phyloP scores from a whole-genome alignment of 495 filamentous ascomycete genomes.

The Penicillium dipodomyicola region DNA sequence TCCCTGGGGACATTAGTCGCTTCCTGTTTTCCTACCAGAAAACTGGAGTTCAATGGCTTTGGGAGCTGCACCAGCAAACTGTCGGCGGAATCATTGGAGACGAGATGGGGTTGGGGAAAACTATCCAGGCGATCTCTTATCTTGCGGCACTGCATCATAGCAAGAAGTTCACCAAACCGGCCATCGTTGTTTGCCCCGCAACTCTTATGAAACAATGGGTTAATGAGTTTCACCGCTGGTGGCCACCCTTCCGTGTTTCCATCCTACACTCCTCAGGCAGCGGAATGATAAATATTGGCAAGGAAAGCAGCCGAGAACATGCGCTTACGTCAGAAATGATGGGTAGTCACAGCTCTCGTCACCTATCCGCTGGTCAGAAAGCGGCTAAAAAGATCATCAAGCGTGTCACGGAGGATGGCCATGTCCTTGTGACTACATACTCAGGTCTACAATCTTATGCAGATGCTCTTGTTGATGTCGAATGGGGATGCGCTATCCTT shows the following conservation, averaged over 20 bases:
- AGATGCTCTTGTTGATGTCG: constrained; percentile 68
- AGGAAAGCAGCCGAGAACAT: constrained; percentile 70
- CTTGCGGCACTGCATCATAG: constrained; percentile 89
- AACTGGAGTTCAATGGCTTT: constrained; percentile 94
- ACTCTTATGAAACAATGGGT: constrained; percentile 97
- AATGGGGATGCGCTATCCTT: constrained; percentile 92
- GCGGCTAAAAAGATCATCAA: constrained; percentile 76
- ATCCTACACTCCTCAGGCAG: constrained; percentile 94
- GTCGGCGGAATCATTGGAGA: constrained; percentile 95
- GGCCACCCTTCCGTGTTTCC: constrained; percentile 90
- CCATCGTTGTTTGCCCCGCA: constrained; percentile 87
- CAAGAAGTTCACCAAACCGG: constrained; percentile 74
- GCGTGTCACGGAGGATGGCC: constrained; percentile 78
- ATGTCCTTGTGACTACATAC: constrained; percentile 93
- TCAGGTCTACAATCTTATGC: constrained; percentile 86
- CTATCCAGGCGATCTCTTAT: constrained; percentile 90
- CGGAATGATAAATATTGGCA: constrained; percentile 82
- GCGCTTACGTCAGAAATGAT: constrained; percentile 47
- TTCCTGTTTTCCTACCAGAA: constrained; percentile 94
- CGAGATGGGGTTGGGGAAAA: constrained; percentile 98
- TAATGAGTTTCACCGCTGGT: constrained; percentile 97
- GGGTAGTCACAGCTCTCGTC: constrained; percentile 28
- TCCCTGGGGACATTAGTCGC: constrained; percentile 89
- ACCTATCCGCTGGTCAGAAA: constrained; percentile 53
- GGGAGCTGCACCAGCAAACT: constrained; percentile 81